Evolutionary conservation across 306 rosid species (phyloP).

Genomic region (Corylus avellana): DNA sequence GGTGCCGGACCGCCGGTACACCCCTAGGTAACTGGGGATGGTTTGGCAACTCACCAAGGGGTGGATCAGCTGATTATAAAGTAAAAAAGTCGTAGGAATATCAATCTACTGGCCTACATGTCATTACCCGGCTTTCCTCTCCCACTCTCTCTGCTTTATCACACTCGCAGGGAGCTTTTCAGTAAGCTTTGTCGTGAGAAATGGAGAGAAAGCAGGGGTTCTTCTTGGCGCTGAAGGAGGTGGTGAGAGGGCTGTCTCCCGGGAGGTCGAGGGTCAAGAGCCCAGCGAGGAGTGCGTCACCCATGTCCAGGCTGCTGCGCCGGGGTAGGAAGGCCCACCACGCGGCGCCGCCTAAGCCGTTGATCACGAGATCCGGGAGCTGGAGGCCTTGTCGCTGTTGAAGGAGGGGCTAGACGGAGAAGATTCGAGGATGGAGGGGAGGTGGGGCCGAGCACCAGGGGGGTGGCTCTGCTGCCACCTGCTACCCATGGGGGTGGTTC

Average conservation of each 20-base stretch:
- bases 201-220: conserved; percentile 95
- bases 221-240: conserved; percentile 78
- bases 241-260: conserved; percentile 85
- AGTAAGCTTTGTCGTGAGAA: conserved; percentile 9
- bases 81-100: conserved; percentile 13
- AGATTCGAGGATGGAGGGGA: conserved; percentile 71
- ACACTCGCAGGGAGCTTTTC: not conserved
- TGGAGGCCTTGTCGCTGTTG: conserved; percentile 87
- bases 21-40: no score
- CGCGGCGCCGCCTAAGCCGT: conserved; percentile 55
- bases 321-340: conserved; percentile 62
- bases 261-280: conserved; percentile 71
- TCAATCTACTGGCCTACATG: conserved; percentile 20
- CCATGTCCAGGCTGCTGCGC: conserved; percentile 67
- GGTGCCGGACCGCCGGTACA: no score
- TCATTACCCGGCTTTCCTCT: not conserved
- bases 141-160: not conserved
- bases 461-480: conserved; percentile 44
- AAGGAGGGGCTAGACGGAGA: conserved; percentile 78
- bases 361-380: conserved; percentile 86
- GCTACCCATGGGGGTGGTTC: no score
- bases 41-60: no score
- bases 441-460: conserved; percentile 93
- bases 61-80: no score
- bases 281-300: conserved; percentile 66